These are phyloP conservation scores for Ustilago shanxiensis DNA, from an alignment of 1,284 basidiomycete genomes.

Conservation along the genomic window DNA sequence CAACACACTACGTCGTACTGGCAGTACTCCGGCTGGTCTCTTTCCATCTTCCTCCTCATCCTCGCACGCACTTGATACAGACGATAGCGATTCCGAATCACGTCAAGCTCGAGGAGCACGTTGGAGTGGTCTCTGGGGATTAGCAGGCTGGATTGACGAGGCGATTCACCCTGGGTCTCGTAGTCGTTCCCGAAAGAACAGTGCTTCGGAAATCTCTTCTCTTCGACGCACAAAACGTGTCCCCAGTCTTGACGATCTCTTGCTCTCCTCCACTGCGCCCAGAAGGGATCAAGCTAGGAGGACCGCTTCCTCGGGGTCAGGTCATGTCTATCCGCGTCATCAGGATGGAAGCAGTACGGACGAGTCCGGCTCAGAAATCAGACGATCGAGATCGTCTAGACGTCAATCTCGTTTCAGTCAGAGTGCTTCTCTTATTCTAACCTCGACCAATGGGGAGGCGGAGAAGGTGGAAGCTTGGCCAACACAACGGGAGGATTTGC, in stretches of 20 bases:
- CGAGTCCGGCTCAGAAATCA: slow-evolving; percentile 13
- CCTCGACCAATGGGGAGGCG: slow-evolving; percentile 8
- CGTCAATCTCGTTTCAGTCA: slow-evolving; percentile 24
- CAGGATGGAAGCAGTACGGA: slow-evolving; percentile 24
- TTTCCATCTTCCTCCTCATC: slow-evolving; percentile 15
- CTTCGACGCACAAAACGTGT: slow-evolving; percentile 25
- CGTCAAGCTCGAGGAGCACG: slow-evolving; percentile 20
- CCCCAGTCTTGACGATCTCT: slow-evolving; percentile 39
- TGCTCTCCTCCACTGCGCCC: slow-evolving; percentile 35
- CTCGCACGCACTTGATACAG: slow-evolving; percentile 27
- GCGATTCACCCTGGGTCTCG: slow-evolving; percentile 41
- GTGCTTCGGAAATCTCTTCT: slow-evolving; percentile 21
- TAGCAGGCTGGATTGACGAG: slow-evolving; percentile 49
- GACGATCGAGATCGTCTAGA: slow-evolving; percentile 19
- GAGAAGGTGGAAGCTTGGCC: slow-evolving; percentile 9
- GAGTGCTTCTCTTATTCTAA: slow-evolving; percentile 15
- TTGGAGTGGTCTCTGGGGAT: slow-evolving; percentile 47
- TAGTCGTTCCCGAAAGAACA: slow-evolving; percentile 31
- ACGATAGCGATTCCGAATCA: slow-evolving; percentile 33
- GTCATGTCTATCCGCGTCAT: not conserved
- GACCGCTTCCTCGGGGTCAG: slow-evolving; percentile 24
- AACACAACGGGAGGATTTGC: not conserved
- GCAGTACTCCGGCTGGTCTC: slow-evolving; percentile 38
- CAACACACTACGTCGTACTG: slow-evolving; percentile 34
- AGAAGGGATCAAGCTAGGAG: slow-evolving; percentile 12